Percentiles rank a stretch among this genome's conserved stretches.
Evolutionary conservation across 257 asterid species (phyloP).

Genomic region (Primulina eburnea): DNA sequence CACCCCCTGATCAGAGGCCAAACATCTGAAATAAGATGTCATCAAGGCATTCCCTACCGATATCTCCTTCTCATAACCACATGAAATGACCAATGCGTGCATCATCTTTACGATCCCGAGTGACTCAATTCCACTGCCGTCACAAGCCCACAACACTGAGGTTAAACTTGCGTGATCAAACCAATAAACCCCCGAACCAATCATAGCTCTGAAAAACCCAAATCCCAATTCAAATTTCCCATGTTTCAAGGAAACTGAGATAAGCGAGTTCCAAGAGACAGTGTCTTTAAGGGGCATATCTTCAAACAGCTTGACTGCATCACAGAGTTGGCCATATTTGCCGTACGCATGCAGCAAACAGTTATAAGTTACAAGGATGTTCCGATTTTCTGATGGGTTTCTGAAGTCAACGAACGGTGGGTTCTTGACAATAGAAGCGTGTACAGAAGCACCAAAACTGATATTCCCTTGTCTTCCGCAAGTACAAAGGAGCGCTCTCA

Average conservation of each 20-base stretch:
- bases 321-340: conserved; percentile 35
- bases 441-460: background rate
- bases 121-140: conserved; percentile 39
- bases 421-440: background rate
- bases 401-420: background rate
- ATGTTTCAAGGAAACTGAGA: conserved; percentile 61
- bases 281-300: conserved; percentile 65
- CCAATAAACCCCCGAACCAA: conserved; percentile 20
- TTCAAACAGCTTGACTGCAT: conserved; percentile 70
- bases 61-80: conserved; percentile 56
- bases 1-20: conserved; percentile 48
- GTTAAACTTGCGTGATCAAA: conserved; percentile 76
- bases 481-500: background rate
- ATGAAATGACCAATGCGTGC: conserved; percentile 55
- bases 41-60: conserved; percentile 70
- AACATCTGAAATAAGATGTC: conserved; percentile 18
- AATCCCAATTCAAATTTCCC: conserved; percentile 47
- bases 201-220: conserved; percentile 47
- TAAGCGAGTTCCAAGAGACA: conserved; percentile 78
- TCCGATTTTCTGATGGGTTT: background rate
- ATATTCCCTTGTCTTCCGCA: background rate
- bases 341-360: conserved; percentile 52
- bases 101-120: conserved; percentile 42
- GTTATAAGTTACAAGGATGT: conserved; percentile 39
- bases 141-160: conserved; percentile 57